Base-by-base conservation (phyloP, 2,329 filamentous ascomycete species). In the Fusarium multiceps region DNA sequence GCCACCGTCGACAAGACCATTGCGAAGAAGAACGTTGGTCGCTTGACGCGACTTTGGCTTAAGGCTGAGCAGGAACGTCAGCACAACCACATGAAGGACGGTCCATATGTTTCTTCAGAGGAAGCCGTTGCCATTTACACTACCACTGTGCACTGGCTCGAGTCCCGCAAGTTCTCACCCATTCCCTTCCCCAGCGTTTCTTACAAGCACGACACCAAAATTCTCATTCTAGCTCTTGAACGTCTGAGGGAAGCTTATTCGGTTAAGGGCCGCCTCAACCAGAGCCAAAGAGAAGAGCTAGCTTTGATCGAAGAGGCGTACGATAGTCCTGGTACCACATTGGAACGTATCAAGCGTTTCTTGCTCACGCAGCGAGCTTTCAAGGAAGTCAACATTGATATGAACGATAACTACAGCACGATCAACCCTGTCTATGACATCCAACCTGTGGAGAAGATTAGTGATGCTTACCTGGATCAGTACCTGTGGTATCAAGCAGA, bases 401-500 rank as follows among this genome's bases (percentile, higher is more conserved):
- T 99, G 96, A 99, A 99, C 80, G 96, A 99, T 83, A 99, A 99
- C 78, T 99, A 99, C 83, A 98, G 90, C 85, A 95, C 93, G 20
- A 99, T 99, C 84, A 99, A 99, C 78, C 97, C 96, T 0, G 96
- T 99, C 2, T 99, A 99, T 78, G 96, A 99, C 73, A 96, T 99
- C 64, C 97, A 99, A 81, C 96, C 96, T 0, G 98, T 99, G 63
- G 96, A 99, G 84, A 99, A 99, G 84, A 99, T 99, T 74, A 99
- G 95, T 41, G 96, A 99, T 81, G 97, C 96, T 4, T 99, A 99
- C 75, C 88, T 99, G 50, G 96, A 99, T 76, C 97, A 99, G 77
- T 99, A 99, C 76, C 86, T 99, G 12, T 99, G 97, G 96, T 99
- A 99, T 78, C 96, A 99, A 81, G 96, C 97, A 43, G 96, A 99